Evolutionary conservation across 805 yeast genomes (phyloP).

Genomic region (Zygoascus biomembranicola): DNA sequence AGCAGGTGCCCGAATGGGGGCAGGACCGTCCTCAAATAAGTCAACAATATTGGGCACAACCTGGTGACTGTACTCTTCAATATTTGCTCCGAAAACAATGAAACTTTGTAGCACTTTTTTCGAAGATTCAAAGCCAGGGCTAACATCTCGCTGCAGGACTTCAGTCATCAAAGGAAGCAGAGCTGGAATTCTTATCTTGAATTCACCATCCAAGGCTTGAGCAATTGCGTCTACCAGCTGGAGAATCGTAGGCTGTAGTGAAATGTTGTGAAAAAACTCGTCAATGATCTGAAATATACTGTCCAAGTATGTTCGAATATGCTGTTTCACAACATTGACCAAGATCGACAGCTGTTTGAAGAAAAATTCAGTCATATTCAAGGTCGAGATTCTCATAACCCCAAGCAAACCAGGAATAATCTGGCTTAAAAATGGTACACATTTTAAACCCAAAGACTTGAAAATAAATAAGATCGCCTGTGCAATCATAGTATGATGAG

Average conservation of each 20-base stretch:
- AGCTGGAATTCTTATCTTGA: conserved; percentile 72
- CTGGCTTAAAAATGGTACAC: conserved; percentile 81
- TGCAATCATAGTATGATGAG: conserved; percentile 87
- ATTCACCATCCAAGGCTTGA: conserved; percentile 83
- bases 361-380: conserved; percentile 73
- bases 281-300: conserved; percentile 68
- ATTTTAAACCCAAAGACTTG: conserved; percentile 78
- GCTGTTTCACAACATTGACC: conserved; percentile 77
- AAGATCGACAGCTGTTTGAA: conserved; percentile 77
- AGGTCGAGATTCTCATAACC: conserved; percentile 70
- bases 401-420: conserved; percentile 80
- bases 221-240: conserved; percentile 78
- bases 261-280: conserved; percentile 57
- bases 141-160: conserved; percentile 59
- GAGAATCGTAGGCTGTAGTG: conserved; percentile 71
- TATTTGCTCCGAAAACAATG: conserved; percentile 76
- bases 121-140: conserved; percentile 43
- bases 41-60: conserved; percentile 80
- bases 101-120: conserved; percentile 74
- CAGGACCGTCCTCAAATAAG: conserved; percentile 64
- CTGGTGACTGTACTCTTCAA: conserved; percentile 83
- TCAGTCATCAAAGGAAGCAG: conserved; percentile 69
- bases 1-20: conserved; percentile 57
- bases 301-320: conserved; percentile 72
- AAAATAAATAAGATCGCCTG: conserved; percentile 90